These are phyloP conservation scores for Hymenotorrendiella dingleyae DNA, from an alignment of 2,329 filamentous ascomycete species.

Conservation along the genomic window DNA sequence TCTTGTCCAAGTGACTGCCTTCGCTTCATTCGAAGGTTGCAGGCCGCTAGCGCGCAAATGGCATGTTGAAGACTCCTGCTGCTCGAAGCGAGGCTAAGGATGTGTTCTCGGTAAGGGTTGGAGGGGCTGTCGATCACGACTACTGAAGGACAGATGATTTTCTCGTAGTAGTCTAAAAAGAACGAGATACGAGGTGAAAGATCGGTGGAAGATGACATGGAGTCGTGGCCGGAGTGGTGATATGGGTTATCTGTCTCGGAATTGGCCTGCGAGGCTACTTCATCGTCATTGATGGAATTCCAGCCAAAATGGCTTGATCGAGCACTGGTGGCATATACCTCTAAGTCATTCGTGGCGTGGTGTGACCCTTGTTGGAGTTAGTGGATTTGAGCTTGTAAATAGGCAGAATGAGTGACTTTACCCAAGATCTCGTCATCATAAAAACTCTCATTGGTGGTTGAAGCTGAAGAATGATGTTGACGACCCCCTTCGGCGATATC, in stretches of 20 bases:
- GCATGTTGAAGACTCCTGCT: constrained; percentile 87
- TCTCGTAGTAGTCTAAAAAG: constrained; percentile 90
- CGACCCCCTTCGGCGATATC: constrained; percentile 34
- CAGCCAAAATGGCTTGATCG: constrained; percentile 29
- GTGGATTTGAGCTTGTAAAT: constrained; percentile 9
- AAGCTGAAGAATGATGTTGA: constrained; percentile 26
- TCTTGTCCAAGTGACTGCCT: constrained; percentile 54
- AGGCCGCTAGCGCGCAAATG: constrained; percentile 81
- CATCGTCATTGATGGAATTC: constrained; percentile 30
- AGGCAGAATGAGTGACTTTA: constrained; percentile 28
- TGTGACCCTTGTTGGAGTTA: constrained; percentile 14
- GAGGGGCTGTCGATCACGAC: constrained; percentile 81
- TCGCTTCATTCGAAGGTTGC: constrained; percentile 82
- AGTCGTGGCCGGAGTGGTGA: constrained; percentile 31
- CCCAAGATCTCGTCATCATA: constrained; percentile 35
- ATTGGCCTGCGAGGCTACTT: constrained; percentile 26
- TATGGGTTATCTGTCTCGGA: constrained; percentile 25
- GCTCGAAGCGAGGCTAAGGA: constrained; percentile 68
- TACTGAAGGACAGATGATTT: constrained; percentile 85
- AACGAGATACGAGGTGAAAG: constrained; percentile 75
- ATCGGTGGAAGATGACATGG: constrained; percentile 49
- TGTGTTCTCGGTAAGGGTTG: constrained; percentile 81
- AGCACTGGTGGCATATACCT: constrained; percentile 27
- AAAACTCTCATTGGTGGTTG: constrained; percentile 25
- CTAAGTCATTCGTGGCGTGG: constrained; percentile 22